Percentiles rank a stretch among this genome's conserved stretches.
phyloP scores from a whole-genome alignment of 78 protist species.

The Diacronema lutheri region DNA sequence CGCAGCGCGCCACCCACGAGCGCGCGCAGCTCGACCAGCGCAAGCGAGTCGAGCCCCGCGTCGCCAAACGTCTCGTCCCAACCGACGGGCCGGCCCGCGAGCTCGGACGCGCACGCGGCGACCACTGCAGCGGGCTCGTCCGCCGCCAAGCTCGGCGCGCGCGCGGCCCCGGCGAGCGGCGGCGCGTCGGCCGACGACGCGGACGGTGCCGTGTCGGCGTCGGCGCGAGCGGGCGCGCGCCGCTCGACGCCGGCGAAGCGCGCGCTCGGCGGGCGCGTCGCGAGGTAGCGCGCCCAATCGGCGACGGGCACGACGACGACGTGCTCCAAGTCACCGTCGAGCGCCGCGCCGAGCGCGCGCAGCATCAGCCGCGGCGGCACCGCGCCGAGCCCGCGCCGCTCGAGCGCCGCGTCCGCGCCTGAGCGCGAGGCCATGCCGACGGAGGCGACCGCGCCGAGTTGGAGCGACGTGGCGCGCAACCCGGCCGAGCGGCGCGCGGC shows the following conservation, averaged over 20 bases:
- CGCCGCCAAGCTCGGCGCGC: not conserved
- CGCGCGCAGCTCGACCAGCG: not conserved
- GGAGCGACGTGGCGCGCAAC: not conserved
- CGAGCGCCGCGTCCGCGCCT: not conserved
- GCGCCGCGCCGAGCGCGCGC: not conserved
- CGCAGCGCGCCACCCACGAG: not conserved
- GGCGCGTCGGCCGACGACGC: too few relatives aligned
- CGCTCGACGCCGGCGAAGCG: not conserved
- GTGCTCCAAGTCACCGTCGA: not conserved
- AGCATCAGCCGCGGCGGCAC: not conserved
- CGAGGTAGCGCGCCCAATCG: not conserved
- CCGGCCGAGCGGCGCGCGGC: not conserved
- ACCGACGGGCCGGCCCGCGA: not conserved
- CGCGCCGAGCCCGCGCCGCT: not conserved
- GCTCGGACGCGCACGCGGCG: too few relatives aligned
- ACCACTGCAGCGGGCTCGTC: not conserved
- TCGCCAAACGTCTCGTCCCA: not conserved
- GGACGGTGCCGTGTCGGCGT: not conserved
- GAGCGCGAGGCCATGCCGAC: constrained; percentile 34
- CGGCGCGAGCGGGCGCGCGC: not conserved
- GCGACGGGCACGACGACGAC: not conserved
- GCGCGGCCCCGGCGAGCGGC: not conserved
- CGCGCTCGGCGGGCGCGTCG: not conserved
- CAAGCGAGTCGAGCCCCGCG: constrained; percentile 13
- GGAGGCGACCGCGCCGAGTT: constrained; percentile 40